Conservation (phyloP, 225 moss, liverwort and hornwort species). For the Pseudoscleropodium purum region DNA sequence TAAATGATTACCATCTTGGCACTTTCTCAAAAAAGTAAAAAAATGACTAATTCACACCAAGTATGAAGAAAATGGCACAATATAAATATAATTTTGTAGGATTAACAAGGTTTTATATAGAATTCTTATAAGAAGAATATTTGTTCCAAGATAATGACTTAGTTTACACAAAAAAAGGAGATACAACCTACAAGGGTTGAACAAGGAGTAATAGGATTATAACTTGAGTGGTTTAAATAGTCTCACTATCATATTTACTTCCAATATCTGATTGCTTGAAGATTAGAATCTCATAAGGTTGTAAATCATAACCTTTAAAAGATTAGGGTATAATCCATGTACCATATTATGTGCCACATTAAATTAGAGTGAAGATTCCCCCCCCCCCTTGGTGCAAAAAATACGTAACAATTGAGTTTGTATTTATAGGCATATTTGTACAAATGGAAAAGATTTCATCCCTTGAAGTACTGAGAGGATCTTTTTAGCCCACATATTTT, state of each 20-base stretch:
- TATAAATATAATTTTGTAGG: background rate
- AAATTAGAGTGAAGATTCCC: too few species aligned
- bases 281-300: background rate
- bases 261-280: background rate
- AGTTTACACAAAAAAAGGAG: fast-evolving
- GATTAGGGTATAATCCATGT: fast-evolving
- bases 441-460: background rate
- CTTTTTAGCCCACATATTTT: background rate
- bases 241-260: background rate
- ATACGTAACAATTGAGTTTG: background rate
- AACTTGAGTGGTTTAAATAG: fast-evolving
- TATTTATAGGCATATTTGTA: background rate
- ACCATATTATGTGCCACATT: background rate
- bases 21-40: background rate
- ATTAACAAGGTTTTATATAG: too few species aligned
- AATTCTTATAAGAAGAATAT: background rate
- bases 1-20: background rate
- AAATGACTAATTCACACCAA: fast-evolving
- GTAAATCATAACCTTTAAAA: background rate
- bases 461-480: fast-evolving
- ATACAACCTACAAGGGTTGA: fast-evolving
- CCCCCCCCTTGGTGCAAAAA: fast-evolving
- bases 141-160: too few species aligned
- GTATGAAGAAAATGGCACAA: background rate
- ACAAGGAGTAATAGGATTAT: background rate